phyloP scores from a whole-genome alignment of 1,284 basidiomycete genomes.

The Cerrena zonata region DNA sequence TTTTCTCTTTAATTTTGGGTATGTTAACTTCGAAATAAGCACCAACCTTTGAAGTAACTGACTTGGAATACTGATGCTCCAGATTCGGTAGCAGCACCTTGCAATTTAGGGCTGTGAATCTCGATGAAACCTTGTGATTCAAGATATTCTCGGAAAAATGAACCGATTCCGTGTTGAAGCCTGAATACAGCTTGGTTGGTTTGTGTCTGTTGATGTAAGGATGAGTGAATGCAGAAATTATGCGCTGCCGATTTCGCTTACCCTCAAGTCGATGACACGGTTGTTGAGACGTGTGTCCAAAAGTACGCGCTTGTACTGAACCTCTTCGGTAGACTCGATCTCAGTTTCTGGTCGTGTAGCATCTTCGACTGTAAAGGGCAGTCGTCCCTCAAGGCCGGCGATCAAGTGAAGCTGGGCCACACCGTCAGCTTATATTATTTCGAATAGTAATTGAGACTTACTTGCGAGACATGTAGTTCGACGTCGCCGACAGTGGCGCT shows the following conservation, averaged over 20 bases:
- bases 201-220: slow-evolving; percentile 73
- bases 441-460: slow-evolving; percentile 27
- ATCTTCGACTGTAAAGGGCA: slow-evolving; percentile 93
- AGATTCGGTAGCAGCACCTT: slow-evolving; percentile 94
- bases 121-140: slow-evolving; percentile 78
- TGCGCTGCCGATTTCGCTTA: no score
- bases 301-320: slow-evolving; percentile 69
- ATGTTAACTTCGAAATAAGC: no score
- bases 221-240: slow-evolving; percentile 2
- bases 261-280: slow-evolving; percentile 89
- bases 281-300: slow-evolving; percentile 94
- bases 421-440: background rate
- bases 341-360: slow-evolving; percentile 82
- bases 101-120: slow-evolving; percentile 96
- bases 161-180: slow-evolving; percentile 82
- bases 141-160: slow-evolving; percentile 85
- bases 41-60: slow-evolving; percentile 88
- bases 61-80: slow-evolving; percentile 98
- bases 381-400: slow-evolving; percentile 66
- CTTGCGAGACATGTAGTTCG: slow-evolving; percentile 84
- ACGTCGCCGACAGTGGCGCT: slow-evolving; percentile 85
- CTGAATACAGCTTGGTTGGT: slow-evolving; percentile 97
- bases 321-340: slow-evolving; percentile 57
- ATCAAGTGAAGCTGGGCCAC: slow-evolving; percentile 71
- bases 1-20: no score